These are phyloP conservation scores for Pleurotus eryngii DNA, from an alignment of 768 basidiomycete species.

Conservation along the genomic window DNA sequence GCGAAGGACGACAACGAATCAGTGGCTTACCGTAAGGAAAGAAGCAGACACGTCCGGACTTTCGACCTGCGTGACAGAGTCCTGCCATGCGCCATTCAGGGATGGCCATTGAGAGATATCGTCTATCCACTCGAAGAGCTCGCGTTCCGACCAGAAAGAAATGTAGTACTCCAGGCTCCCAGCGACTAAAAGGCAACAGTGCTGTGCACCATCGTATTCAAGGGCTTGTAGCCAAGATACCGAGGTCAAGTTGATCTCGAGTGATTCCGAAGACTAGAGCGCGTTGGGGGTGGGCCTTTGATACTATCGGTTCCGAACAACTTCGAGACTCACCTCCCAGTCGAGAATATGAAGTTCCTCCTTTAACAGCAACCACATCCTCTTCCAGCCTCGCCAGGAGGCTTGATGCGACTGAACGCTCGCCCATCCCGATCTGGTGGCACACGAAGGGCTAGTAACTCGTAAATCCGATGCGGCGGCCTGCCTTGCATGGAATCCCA, in stretches of 20 bases:
- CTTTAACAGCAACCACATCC: conserved; percentile 1
- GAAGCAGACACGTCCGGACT: not conserved
- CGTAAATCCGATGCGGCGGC: not conserved
- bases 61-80: not conserved
- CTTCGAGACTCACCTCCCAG: not conserved
- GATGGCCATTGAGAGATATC: not conserved
- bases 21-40: not conserved
- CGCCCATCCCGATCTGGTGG: not conserved
- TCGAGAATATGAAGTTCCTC: not conserved
- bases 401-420: not conserved
- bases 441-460: not conserved
- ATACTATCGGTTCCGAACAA: not conserved
- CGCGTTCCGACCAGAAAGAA: conserved; percentile 2
- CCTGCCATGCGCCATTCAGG: not conserved
- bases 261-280: not conserved
- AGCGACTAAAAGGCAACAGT: not conserved
- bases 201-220: not conserved
- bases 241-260: not conserved
- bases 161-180: not conserved
- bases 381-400: not conserved
- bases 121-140: not conserved
- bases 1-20: not conserved
- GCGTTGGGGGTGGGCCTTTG: not conserved
- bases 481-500: not conserved
- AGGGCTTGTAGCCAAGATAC: not conserved